Base-by-base conservation (phyloP, 106 monocot genomes). In the Allium sativum region DNA sequence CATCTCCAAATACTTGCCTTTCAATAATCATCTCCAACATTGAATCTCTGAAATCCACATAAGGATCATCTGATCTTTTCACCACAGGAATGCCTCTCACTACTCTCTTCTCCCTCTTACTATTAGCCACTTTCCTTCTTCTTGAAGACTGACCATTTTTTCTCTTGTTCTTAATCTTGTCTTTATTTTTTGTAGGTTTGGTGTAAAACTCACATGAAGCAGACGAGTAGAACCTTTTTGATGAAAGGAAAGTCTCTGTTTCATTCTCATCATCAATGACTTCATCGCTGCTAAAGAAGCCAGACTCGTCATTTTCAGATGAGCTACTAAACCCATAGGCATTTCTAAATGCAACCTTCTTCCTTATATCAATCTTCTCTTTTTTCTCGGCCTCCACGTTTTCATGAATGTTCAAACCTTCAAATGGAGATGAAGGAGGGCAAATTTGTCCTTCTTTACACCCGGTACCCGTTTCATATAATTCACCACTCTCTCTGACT, bases 11-110 rank as follows among this genome's bases (percentile, higher is more conserved):
- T 20, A 86, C 71, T 48, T 73, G 75, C 72, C 68, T 65, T 68
- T 82, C 86, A 31, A 82, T 15, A 41, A 89, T 82, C 89, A 89
- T 89, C 73, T 89, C 89, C 62, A 73, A 47, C 78, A 89, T 84
- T 42, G 89, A 89, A 53, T 66, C 74, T 21, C 71, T 58, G 73
- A 89, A 89, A 54, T 89, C 89, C 14, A 14, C 68, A 60, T 89
- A 81, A 9, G 89, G 89, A 55, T 84, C 73, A 10, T 54, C 76
- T 9, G 89, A 81, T 6, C 65, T 58, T 74, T 84, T 89, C 56
- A 69, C 70, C 65, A 84, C 89, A 18, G 89, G 81, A 22, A 67
- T 43, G n/a, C 80, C 76, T 31, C 48, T 15, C 48, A 50, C 15
- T 50, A 22, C 18, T 62, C 7, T 41, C 47, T 10, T 44, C 53